Evolutionary conservation across 345 rosid genomes (phyloP).

Genomic region (Salix caprea): DNA sequence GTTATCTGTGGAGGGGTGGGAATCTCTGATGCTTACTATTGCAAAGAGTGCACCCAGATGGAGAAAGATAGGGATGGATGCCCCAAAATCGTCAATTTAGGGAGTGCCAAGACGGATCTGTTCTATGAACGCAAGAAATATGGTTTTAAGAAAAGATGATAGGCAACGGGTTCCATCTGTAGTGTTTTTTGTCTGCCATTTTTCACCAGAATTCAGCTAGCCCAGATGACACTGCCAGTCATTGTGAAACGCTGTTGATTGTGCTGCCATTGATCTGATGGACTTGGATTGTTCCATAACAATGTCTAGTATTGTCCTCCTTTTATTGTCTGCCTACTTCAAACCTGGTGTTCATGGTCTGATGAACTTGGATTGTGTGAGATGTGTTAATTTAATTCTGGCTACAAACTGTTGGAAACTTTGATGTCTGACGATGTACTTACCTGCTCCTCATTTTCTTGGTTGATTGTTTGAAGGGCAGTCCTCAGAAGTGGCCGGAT

Average conservation of each 20-base stretch:
- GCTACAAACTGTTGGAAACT: not conserved
- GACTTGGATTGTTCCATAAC: not conserved
- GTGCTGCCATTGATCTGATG: not conserved
- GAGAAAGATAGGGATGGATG: constrained; percentile 73
- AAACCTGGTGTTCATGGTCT: not conserved
- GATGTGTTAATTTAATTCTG: not conserved
- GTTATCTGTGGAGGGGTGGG: constrained; percentile 71
- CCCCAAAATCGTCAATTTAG: constrained; percentile 60
- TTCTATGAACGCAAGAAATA: constrained; percentile 65
- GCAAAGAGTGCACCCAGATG: constrained; percentile 77
- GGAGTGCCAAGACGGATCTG: constrained; percentile 61
- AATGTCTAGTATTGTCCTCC: not conserved
- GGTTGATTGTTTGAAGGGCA: not conserved
- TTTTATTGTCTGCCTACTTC: not conserved
- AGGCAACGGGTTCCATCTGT: not conserved
- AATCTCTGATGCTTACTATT: constrained; percentile 68
- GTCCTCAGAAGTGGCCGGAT: not conserved
- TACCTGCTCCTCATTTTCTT: not conserved
- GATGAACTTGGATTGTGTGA: not conserved
- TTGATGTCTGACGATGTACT: too few relatives aligned
- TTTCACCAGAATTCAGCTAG: not conserved
- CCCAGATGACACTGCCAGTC: not conserved
- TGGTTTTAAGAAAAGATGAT: constrained; percentile 53
- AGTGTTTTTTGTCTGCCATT: not conserved
- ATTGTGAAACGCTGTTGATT: not conserved